phyloP scores from a whole-genome alignment of 805 yeast genomes.

The Lipomyces kockii region DNA sequence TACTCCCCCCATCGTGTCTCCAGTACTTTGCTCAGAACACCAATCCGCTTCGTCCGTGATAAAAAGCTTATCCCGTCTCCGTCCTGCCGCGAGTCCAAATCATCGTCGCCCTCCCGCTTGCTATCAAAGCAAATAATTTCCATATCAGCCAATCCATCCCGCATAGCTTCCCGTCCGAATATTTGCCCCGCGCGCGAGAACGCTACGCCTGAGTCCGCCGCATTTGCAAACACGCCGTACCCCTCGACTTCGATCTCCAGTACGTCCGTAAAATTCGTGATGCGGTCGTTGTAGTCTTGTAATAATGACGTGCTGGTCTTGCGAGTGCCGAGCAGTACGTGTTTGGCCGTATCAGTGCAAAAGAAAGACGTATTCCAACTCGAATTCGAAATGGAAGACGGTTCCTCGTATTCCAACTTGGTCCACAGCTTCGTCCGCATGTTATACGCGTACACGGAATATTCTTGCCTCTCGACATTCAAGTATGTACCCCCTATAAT shows the following conservation, averaged over 20 bases:
- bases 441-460: slow-evolving; percentile 24
- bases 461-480: slow-evolving; percentile 9
- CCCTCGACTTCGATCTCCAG: slow-evolving; percentile 23
- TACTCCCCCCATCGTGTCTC: slow-evolving; percentile 30
- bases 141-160: slow-evolving; percentile 25
- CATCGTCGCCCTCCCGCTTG: not conserved
- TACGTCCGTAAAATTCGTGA: slow-evolving; percentile 12
- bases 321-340: slow-evolving; percentile 17
- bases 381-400: not conserved
- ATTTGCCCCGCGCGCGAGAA: slow-evolving; percentile 24
- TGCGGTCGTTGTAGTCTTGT: slow-evolving; percentile 25
- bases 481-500: slow-evolving; percentile 23
- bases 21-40: slow-evolving; percentile 21
- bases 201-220: slow-evolving; percentile 5
- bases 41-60: slow-evolving; percentile 12
- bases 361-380: slow-evolving; percentile 20
- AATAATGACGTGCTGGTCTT: slow-evolving; percentile 9
- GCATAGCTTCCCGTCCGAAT: slow-evolving; percentile 15
- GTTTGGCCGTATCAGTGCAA: slow-evolving; percentile 1
- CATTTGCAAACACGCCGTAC: slow-evolving; percentile 21
- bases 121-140: slow-evolving; percentile 25
- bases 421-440: slow-evolving; percentile 15
- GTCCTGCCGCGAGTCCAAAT: not conserved
- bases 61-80: not conserved
- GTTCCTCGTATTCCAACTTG: slow-evolving; percentile 9